Evolutionary conservation across 2,329 filamentous ascomycete species (phyloP), one percentile per base, ranked within the genome.

Genomic region (Raffaelea ambrosiae): DNA sequence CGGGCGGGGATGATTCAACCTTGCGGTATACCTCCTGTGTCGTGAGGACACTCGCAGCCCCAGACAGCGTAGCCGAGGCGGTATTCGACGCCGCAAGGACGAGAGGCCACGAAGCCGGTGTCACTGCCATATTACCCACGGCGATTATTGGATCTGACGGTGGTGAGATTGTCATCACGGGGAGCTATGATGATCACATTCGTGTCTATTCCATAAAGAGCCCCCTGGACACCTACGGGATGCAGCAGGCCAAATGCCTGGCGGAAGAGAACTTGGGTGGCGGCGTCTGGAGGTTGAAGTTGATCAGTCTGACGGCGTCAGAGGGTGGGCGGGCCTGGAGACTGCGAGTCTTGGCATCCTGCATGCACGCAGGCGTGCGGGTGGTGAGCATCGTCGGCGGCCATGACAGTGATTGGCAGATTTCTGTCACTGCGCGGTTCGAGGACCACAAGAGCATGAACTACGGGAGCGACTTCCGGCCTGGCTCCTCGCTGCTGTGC

Each of bases 371-470:
- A 3, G 93, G 93, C 1, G 74, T 80, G 10, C 77, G 83, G 47
- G 66, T 97, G n/a, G 58, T 84, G 7, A 66, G 72, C 36, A 58
- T 79, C 18, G 51, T 55, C 10, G 61, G 66, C 23, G 59, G 61
- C 1, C 57, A 65, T 1, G 64, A 52, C 51, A 66, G 48, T n/a
- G 53, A 54, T 18, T 88, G 83, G 76, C 59, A 58, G 1, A 82
- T 93, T 49, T 68, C 75, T 40, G 71, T 91, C 1, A 55, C 90
- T 42, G 82, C 76, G 0, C 76, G 74, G 46, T 95, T 95, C 59
- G 84, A 88, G 56, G 86, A 91, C 61, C 89, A 96, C 61, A 73
- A 86, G 66, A 95, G 88, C 62, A 95, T 96, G 88, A 95, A 95
- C 59, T 97, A 97, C 62, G 90, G 84, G 7, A 87, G 85, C 57